Conservation (phyloP, 768 basidiomycete genomes). For the Mycena metata region DNA sequence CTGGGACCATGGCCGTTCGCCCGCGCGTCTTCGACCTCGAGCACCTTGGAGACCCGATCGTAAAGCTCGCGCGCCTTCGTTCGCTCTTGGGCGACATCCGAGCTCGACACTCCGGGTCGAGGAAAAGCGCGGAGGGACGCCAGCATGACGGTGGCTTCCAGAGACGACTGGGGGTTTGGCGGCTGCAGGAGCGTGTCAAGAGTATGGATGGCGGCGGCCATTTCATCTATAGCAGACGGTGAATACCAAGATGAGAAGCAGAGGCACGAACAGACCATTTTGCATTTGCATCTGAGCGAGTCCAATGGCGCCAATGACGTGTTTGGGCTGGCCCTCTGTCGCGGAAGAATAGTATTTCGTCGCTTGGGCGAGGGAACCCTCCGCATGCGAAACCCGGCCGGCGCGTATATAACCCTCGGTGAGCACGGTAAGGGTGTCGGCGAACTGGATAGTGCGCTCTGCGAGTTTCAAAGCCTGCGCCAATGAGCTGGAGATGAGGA, state of each 20-base stretch:
- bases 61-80: conserved; percentile 84
- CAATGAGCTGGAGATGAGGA: conserved; percentile 7
- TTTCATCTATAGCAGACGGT: conserved; percentile 68
- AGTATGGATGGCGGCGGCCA: conserved; percentile 87
- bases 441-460: conserved; percentile 93
- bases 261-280: conserved; percentile 63
- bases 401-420: conserved; percentile 90
- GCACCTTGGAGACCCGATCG: conserved; percentile 77
- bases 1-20: conserved; percentile 55
- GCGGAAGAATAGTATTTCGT: conserved; percentile 78
- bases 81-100: conserved; percentile 81
- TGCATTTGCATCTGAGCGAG: conserved; percentile 90
- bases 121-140: conserved; percentile 90
- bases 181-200: conserved; percentile 82
- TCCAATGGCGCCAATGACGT: conserved; percentile 85
- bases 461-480: conserved; percentile 89
- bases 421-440: conserved; percentile 87
- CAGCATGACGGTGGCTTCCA: conserved; percentile 91
- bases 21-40: conserved; percentile 72
- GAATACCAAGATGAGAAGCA: neutral
- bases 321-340: conserved; percentile 77
- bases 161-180: conserved; percentile 72
- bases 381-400: conserved; percentile 83
- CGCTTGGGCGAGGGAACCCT: conserved; percentile 74
- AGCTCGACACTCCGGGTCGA: conserved; percentile 81